Percentiles rank a stretch among this genome's conserved stretches.
phyloP scores from a whole-genome alignment of 2,329 filamentous ascomycete genomes.

The Cordyceps militaris region DNA sequence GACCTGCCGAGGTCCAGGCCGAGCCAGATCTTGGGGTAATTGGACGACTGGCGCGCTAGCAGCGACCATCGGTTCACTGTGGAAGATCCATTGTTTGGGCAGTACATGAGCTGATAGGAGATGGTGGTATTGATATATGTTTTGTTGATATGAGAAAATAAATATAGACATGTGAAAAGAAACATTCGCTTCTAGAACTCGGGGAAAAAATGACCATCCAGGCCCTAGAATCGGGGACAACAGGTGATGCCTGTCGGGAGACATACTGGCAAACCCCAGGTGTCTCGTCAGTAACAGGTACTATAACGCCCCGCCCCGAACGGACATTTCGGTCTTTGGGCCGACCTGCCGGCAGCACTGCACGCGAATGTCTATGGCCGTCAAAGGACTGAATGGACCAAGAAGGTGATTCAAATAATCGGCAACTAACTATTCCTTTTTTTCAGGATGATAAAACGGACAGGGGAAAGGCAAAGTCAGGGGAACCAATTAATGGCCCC shows the following conservation, averaged over 20 bases:
- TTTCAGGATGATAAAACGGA: neutral
- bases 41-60: neutral
- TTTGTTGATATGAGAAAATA: neutral
- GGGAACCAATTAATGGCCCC: neutral
- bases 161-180: too few species aligned
- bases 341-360: too few species aligned
- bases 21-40: slow-evolving; percentile 8
- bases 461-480: neutral
- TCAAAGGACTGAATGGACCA: neutral
- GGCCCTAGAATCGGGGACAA: too few species aligned
- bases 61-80: neutral
- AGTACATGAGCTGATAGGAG: too few species aligned
- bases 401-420: neutral
- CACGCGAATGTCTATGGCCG: neutral
- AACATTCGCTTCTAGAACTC: too few species aligned
- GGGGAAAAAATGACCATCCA: too few species aligned
- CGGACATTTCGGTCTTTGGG: slow-evolving; percentile 11
- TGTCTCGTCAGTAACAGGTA: neutral
- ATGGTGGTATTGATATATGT: too few species aligned
- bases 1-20: slow-evolving; percentile 3
- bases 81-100: neutral
- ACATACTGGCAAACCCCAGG: too few species aligned
- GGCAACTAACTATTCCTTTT: neutral
- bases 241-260: too few species aligned
- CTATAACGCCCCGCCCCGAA: neutral